Evolutionary conservation across 805 yeast genomes (phyloP).

Genomic region (Scheffersomyces stipitis): DNA sequence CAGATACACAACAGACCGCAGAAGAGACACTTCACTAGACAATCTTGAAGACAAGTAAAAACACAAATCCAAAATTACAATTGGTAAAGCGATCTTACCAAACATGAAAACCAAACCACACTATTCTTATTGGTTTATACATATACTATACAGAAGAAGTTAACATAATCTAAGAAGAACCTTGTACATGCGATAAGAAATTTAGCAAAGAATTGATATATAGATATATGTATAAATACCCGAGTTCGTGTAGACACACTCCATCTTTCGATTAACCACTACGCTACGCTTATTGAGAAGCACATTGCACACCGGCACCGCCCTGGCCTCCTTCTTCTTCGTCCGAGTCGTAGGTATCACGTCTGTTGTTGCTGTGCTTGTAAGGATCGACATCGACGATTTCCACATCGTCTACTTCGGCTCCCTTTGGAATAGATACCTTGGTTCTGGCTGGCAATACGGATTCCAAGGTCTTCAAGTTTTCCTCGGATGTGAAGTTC

Average conservation of each 20-base stretch:
- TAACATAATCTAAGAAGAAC: neutral
- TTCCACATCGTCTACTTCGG: constrained; percentile 78
- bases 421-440: constrained; percentile 63
- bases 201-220: neutral
- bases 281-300: constrained; percentile 63
- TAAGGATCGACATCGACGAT: constrained; percentile 66
- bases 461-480: constrained; percentile 67
- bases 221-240: neutral
- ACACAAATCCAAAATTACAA: too few relatives aligned
- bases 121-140: too few relatives aligned
- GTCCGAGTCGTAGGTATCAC: constrained; percentile 45
- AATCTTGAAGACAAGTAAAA: too few relatives aligned
- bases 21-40: too few relatives aligned
- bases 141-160: too few relatives aligned
- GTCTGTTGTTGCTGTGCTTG: constrained; percentile 49
- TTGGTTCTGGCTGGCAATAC: constrained; percentile 77
- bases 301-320: constrained; percentile 85
- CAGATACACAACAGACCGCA: too few relatives aligned
- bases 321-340: constrained; percentile 51
- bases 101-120: too few relatives aligned
- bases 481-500: constrained; percentile 72
- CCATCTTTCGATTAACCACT: neutral
- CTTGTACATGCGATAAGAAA: neutral
- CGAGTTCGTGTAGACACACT: too few relatives aligned
- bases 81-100: too few relatives aligned